Evolutionary conservation across 139 green algal species (phyloP), one percentile per base, ranked within the genome.

Genomic region (Picochlorum costavermella): DNA sequence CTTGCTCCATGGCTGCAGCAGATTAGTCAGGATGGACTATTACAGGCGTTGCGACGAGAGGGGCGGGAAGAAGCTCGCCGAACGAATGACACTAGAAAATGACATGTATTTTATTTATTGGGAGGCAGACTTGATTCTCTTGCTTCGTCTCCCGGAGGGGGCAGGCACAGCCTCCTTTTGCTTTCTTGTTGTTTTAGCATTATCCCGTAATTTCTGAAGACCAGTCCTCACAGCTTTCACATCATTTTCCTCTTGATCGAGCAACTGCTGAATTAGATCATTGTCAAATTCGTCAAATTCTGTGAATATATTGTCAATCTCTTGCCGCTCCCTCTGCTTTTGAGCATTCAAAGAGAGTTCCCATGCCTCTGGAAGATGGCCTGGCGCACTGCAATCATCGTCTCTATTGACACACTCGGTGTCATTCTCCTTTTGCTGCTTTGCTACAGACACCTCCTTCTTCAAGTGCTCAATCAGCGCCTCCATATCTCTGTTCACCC

Each of bases 21-120:
- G 10, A 75, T 90, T 44, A 28, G 53, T 37, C 82, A 92, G 79
- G 87, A 95, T 55, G 87, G 95, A 48, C 74, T 95, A 44, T 87
- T 95, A 3, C 77, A 88, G 62, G 31, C 65, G 5, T 49, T 95
- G 61, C 80, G 88, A 30, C 76, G 76, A 56, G 83, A 94, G 23
- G 88, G 88, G 0, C 68, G 88, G 4, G 59, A 72, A n/a, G 88
- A 95, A 66, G 85, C 86, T 40, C 33, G 33, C 6, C 33, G 33
- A 12, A 40, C 33, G 33, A 40, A 40, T 40, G 33, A 40, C 11
- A 40, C 9, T 40, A 40, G 10, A 40, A 40, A 37, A 37, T 37
- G 11, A 40, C 4, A 23, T 23, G 20, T 23, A 23, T 23, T 23
- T 23, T 23, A 23, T 23, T 23, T 40, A 40, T 40, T 8, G 10